Conservation (phyloP, 169 alveolate genomes). For the Eimeria necatrix region DNA sequence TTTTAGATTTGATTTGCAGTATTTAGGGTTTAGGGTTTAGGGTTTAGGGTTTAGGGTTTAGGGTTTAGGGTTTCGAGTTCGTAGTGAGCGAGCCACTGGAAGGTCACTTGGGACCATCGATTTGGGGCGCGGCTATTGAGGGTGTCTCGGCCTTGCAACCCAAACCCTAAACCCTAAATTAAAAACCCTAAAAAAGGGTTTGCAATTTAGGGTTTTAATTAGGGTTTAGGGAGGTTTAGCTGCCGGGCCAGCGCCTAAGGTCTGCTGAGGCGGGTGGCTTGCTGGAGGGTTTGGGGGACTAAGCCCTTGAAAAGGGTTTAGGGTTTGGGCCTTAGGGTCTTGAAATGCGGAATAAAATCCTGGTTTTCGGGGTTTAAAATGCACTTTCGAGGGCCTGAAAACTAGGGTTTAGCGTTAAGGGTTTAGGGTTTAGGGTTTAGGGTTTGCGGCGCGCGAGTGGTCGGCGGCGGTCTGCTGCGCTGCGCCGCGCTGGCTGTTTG, state of each 20-base stretch:
- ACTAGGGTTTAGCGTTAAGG: too few species aligned
- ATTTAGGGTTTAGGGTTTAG: conserved; percentile 17
- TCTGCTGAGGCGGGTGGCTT: too few species aligned
- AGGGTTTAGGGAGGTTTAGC: background rate
- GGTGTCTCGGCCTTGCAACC: background rate
- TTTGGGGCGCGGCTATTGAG: too few species aligned
- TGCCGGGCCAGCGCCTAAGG: background rate
- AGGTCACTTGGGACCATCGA: background rate
- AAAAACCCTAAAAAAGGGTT: background rate
- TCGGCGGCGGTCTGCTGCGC: background rate
- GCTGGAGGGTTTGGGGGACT: background rate
- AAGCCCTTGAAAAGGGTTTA: background rate
- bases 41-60: conserved; percentile 31
- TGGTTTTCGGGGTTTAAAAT: too few species aligned
- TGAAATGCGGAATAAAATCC: too few species aligned
- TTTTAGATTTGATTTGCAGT: background rate
- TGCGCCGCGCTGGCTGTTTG: too few species aligned
- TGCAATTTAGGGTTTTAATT: too few species aligned
- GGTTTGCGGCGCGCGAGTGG: background rate
- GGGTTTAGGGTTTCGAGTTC: conserved; percentile 8
- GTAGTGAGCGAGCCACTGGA: background rate
- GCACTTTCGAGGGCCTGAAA: too few species aligned
- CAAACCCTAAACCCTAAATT: background rate
- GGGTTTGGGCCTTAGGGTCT: background rate
- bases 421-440: background rate